Evolutionary conservation across 805 yeast genomes (phyloP).

Genomic region (Candida tallmaniae): DNA sequence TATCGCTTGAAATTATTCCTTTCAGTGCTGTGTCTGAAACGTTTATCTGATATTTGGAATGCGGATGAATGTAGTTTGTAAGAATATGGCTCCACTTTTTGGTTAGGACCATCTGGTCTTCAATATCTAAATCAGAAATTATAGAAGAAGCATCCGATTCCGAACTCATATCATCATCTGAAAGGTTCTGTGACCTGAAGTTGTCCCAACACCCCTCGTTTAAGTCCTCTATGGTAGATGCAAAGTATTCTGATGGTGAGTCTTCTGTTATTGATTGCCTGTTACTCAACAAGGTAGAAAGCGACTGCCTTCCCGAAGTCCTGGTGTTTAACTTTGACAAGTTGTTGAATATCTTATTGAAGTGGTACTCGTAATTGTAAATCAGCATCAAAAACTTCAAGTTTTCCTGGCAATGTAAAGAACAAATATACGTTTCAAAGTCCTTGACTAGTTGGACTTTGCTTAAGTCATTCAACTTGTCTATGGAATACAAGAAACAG

Average conservation of each 20-base stretch:
- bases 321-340: slow-evolving; percentile 5
- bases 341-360: slow-evolving; percentile 21
- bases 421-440: slow-evolving; percentile 30
- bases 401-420: slow-evolving; percentile 45
- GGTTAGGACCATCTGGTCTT: slow-evolving; percentile 2
- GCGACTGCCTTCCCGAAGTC: slow-evolving; percentile 5
- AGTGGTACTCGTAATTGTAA: slow-evolving; percentile 41
- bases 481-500: slow-evolving; percentile 23
- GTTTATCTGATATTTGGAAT: slow-evolving; percentile 48
- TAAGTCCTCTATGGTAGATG: slow-evolving; percentile 23
- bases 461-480: slow-evolving; percentile 13
- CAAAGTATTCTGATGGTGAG: slow-evolving; percentile 20
- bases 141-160: not conserved
- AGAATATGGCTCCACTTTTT: slow-evolving; percentile 38
- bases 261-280: slow-evolving; percentile 17
- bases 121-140: slow-evolving; percentile 1
- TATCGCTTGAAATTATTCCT: slow-evolving; percentile 14
- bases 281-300: slow-evolving; percentile 7
- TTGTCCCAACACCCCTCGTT: slow-evolving; percentile 17
- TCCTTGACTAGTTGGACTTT: slow-evolving; percentile 16
- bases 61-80: slow-evolving; percentile 32
- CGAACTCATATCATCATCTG: slow-evolving; percentile 5
- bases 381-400: slow-evolving; percentile 42
- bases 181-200: slow-evolving; percentile 11
- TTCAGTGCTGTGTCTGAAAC: slow-evolving; percentile 36